Percentiles rank a stretch among this genome's conserved stretches.
Evolutionary conservation across 2,329 filamentous ascomycete genomes (phyloP).

Genomic region (Byssothecium circinans): DNA sequence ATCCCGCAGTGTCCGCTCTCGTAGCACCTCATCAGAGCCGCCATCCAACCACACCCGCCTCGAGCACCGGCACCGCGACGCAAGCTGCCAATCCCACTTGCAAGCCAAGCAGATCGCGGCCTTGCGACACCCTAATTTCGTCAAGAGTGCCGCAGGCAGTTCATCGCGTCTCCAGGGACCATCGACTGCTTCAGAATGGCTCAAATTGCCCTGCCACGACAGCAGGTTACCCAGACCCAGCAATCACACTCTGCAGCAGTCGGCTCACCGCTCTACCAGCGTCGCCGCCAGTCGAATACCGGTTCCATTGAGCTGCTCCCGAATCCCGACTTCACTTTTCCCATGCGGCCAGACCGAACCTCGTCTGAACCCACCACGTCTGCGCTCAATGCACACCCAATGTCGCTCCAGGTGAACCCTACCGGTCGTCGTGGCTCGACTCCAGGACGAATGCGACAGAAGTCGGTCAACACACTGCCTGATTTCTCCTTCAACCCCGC

Average conservation of each 20-base stretch:
- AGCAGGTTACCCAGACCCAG: constrained; percentile 39
- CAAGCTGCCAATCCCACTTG: constrained; percentile 24
- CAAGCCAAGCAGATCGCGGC: constrained; percentile 24
- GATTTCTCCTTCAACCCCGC: constrained; percentile 53
- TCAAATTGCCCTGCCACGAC: constrained; percentile 44
- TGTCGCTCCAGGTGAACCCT: constrained; percentile 42
- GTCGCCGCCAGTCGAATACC: constrained; percentile 34
- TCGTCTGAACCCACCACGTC: constrained; percentile 33
- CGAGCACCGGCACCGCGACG: constrained; percentile 24
- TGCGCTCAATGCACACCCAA: constrained; percentile 39
- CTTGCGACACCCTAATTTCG: constrained; percentile 32
- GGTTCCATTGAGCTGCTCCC: constrained; percentile 48
- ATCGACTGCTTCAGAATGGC: constrained; percentile 36
- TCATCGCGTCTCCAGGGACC: constrained; percentile 25
- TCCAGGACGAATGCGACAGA: constrained; percentile 39
- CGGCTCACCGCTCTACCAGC: constrained; percentile 43
- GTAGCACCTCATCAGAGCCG: constrained; percentile 30
- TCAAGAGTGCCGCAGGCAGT: constrained; percentile 24
- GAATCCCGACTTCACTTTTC: constrained; percentile 54
- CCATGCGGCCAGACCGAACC: constrained; percentile 40
- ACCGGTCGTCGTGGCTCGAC: constrained; percentile 37
- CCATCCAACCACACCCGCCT: constrained; percentile 27
- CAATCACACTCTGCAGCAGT: constrained; percentile 34
- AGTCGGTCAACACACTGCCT: constrained; percentile 49
- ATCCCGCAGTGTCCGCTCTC: constrained; percentile 32